Evolutionary conservation across 2,329 filamentous ascomycete species (phyloP).

Genomic region (Nemania sp.): DNA sequence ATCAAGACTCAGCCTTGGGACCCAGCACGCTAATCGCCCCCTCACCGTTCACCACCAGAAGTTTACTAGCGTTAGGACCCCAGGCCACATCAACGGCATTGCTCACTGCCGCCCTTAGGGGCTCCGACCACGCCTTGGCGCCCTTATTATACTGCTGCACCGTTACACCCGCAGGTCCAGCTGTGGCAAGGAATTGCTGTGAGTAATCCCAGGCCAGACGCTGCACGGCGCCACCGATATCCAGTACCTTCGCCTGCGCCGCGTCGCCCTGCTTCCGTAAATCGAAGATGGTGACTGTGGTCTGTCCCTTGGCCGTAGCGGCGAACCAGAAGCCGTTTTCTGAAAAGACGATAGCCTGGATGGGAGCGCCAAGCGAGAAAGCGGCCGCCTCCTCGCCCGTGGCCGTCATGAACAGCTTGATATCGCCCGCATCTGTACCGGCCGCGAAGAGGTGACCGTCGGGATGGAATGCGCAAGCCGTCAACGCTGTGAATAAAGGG

Average conservation of each 20-base stretch:
- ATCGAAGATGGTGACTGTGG: conserved; percentile 87
- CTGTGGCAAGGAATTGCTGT: conserved; percentile 89
- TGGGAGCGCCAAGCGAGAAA: conserved; percentile 75
- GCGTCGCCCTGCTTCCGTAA: conserved; percentile 90
- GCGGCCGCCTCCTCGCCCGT: conserved; percentile 80
- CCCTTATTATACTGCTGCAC: conserved; percentile 92
- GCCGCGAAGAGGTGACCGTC: conserved; percentile 94
- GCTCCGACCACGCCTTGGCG: conserved; percentile 89
- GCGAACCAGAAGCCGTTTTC: conserved; percentile 98
- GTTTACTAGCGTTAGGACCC: conserved; percentile 78
- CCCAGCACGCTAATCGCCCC: conserved; percentile 78
- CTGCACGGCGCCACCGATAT: conserved; percentile 82
- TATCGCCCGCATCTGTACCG: conserved; percentile 81
- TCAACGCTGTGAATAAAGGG: conserved; percentile 68
- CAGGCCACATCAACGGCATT: conserved; percentile 77
- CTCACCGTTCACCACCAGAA: conserved; percentile 80
- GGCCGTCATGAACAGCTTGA: conserved; percentile 91
- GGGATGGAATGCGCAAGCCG: conserved; percentile 88
- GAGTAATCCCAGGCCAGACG: conserved; percentile 92
- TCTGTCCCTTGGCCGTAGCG: conserved; percentile 80
- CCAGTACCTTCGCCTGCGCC: conserved; percentile 83
- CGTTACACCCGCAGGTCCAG: conserved; percentile 81
- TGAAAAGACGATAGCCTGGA: conserved; percentile 85
- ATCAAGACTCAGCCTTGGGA: conserved; percentile 62
- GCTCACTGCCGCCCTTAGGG: conserved; percentile 79